Percentiles rank a stretch among this genome's conserved stretches.
phyloP scores from a whole-genome alignment of 2,329 filamentous ascomycete species.

The Grosmannia huntii region DNA sequence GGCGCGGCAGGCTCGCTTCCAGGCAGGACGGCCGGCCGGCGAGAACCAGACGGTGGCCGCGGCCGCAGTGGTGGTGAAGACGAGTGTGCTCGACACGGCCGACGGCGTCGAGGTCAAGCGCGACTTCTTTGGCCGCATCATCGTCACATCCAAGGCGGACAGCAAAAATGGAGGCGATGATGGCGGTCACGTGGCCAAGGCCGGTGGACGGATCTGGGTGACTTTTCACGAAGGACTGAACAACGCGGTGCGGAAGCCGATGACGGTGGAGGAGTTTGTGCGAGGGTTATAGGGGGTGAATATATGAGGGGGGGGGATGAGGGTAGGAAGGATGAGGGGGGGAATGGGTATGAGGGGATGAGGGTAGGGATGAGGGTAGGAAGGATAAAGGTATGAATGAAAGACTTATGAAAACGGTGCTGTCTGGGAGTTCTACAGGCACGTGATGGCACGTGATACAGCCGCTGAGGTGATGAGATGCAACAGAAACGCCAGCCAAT shows the following conservation, averaged over 20 bases:
- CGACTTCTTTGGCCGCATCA: slow-evolving; percentile 75
- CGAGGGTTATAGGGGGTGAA: slow-evolving; percentile 36
- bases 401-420: no score
- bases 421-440: no score
- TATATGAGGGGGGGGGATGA: no score
- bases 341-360: no score
- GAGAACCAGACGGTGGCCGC: neutral
- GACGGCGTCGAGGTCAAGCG: slow-evolving; percentile 38
- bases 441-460: no score
- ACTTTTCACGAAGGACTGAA: slow-evolving; percentile 83
- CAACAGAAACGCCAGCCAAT: neutral
- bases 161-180: slow-evolving; percentile 20
- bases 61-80: neutral
- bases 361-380: no score
- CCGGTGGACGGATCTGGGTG: slow-evolving; percentile 56
- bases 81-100: slow-evolving; percentile 15
- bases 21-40: slow-evolving; percentile 30
- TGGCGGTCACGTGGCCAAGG: slow-evolving; percentile 2
- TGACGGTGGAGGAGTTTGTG: slow-evolving; percentile 70
- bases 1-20: slow-evolving; percentile 52
- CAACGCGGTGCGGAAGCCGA: slow-evolving; percentile 82
- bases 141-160: slow-evolving; percentile 24
- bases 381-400: no score
- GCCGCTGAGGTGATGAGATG: no score
- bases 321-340: no score